Evolutionary conservation across 225 moss, liverwort and hornwort genomes (phyloP).

Genomic region (Climacium dendroides): DNA sequence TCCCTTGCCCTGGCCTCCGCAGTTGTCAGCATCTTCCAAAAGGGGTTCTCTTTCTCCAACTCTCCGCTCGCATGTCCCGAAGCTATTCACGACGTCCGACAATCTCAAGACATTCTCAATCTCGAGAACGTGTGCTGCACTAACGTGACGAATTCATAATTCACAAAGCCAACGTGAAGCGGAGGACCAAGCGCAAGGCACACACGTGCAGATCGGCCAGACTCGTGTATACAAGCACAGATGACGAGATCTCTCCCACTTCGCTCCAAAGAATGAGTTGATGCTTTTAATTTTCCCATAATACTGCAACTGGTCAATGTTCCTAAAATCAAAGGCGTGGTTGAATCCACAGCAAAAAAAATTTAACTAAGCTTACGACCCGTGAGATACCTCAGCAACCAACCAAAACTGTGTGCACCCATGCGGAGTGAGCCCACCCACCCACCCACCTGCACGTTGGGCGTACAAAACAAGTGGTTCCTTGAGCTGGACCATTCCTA

Average conservation of each 20-base stretch:
- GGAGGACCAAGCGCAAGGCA: not conserved
- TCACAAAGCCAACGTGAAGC: not conserved
- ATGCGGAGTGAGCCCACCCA: not conserved
- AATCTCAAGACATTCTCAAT: not conserved
- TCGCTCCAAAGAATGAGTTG: not conserved
- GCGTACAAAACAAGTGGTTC: not conserved
- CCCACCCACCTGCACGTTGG: not conserved
- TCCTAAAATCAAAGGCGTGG: slow-evolving; percentile 33
- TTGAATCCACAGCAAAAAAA: slow-evolving; percentile 48
- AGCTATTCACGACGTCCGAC: not conserved
- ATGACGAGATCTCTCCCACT: not conserved
- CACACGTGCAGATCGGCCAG: not conserved
- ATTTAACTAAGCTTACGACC: not conserved
- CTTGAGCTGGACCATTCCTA: not conserved
- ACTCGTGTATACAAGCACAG: not conserved
- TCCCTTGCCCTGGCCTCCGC: not conserved
- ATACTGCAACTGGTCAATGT: not conserved
- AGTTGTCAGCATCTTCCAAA: not conserved
- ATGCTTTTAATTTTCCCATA: not conserved
- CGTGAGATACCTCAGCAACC: not conserved
- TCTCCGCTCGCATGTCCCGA: not conserved
- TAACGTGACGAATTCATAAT: not conserved
- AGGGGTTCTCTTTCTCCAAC: not conserved
- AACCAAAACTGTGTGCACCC: slow-evolving; percentile 7
- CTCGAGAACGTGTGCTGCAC: not conserved